phyloP scores from a whole-genome alignment of 2,329 filamentous ascomycete species.

The Ophiostoma sp. region DNA sequence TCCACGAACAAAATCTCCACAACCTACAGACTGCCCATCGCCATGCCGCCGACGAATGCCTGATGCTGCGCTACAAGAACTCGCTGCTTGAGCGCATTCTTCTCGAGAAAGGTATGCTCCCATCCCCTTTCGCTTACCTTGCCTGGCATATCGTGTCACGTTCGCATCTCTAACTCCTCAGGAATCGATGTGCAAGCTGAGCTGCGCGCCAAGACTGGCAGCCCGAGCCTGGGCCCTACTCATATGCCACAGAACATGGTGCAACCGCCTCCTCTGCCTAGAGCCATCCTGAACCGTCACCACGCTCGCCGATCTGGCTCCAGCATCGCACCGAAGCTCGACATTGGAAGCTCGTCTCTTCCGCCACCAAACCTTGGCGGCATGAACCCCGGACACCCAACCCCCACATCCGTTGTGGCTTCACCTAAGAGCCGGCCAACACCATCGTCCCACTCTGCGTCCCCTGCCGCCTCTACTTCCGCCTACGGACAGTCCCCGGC shows the following conservation, averaged over 20 bases:
- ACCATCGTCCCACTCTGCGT: slow-evolving; percentile 67
- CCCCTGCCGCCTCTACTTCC: slow-evolving; percentile 47
- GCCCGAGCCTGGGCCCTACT: slow-evolving; percentile 69
- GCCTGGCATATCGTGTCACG: neutral
- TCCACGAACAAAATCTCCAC: slow-evolving; percentile 90
- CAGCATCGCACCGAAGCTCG: slow-evolving; percentile 69
- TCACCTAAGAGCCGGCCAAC: slow-evolving; percentile 73
- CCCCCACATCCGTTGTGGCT: slow-evolving; percentile 48
- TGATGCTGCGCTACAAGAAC: slow-evolving; percentile 99
- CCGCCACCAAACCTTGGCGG: slow-evolving; percentile 38
- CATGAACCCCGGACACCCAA: slow-evolving; percentile 27
- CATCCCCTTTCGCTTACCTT: too few relatives aligned
- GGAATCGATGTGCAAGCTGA: slow-evolving; percentile 97
- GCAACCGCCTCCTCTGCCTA: slow-evolving; percentile 70
- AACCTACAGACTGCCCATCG: slow-evolving; percentile 91
- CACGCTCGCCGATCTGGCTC: slow-evolving; percentile 65
- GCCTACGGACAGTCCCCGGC: slow-evolving; percentile 38
- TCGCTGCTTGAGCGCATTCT: slow-evolving; percentile 91
- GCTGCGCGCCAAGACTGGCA: slow-evolving; percentile 84
- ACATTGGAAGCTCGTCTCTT: slow-evolving; percentile 46
- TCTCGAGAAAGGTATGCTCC: slow-evolving; percentile 75
- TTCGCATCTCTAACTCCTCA: slow-evolving; percentile 34
- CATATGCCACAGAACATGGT: slow-evolving; percentile 63
- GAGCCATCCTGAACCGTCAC: slow-evolving; percentile 74
- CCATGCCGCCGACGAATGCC: slow-evolving; percentile 88